Conservation (phyloP, 805 yeast genomes). For the Clavispora vitiphila region DNA sequence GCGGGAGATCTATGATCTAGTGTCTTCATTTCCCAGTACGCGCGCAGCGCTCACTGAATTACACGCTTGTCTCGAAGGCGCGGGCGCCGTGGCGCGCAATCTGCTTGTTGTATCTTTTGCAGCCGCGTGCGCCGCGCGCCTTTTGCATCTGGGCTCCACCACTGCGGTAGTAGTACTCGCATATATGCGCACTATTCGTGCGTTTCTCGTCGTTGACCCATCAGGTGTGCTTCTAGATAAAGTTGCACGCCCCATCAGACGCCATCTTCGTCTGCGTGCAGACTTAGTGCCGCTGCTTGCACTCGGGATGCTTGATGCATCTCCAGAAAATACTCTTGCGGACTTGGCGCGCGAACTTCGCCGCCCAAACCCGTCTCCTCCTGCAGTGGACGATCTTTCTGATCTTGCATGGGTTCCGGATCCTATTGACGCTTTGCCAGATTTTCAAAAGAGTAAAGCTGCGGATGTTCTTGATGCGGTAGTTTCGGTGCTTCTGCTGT, state of each 20-base stretch:
- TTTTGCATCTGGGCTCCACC: conserved; percentile 77
- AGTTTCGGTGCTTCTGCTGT: conserved; percentile 66
- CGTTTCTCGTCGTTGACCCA: conserved; percentile 78
- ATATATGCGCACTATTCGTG: conserved; percentile 66
- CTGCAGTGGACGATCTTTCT: conserved; percentile 33
- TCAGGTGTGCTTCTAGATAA: conserved; percentile 77
- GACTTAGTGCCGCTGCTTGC: conserved; percentile 73
- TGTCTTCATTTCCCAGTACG: conserved; percentile 49
- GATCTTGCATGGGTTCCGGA: conserved; percentile 74
- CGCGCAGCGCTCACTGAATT: conserved; percentile 54
- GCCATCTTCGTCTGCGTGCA: conserved; percentile 62
- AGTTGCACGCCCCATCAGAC: conserved; percentile 70
- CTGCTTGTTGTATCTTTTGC: conserved; percentile 49
- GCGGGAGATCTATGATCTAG: conserved; percentile 55
- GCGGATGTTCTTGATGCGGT: conserved; percentile 69
- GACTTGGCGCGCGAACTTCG: conserved; percentile 55
- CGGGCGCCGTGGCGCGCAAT: conserved; percentile 29
- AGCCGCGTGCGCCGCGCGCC: conserved; percentile 33
- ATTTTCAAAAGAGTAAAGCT: conserved; percentile 57
- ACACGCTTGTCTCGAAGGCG: conserved; percentile 32
- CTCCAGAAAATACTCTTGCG: conserved; percentile 35
- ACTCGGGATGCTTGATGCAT: conserved; percentile 55
- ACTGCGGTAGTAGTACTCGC: conserved; percentile 67
- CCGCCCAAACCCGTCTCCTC: conserved; percentile 8
- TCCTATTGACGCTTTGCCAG: conserved; percentile 87